Evolutionary conservation across 306 rosid species (phyloP), one percentile per base, ranked within the genome.

Genomic region (Lablab purpureus): DNA sequence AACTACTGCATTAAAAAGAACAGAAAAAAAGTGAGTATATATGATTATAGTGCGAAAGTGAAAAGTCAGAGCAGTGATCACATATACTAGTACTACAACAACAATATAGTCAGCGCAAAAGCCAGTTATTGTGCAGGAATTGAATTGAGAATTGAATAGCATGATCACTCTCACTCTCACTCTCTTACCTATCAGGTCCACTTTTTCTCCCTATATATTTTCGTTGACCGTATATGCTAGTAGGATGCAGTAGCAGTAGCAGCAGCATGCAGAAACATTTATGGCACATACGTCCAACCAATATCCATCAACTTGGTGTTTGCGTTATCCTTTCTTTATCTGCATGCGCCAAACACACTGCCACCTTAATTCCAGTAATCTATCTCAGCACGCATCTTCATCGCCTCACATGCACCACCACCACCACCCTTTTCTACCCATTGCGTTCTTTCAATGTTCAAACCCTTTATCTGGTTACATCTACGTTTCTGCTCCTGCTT

Each of bases 261-360:
- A 14, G 62, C 17, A 55, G 55, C 49, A 37, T 17, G 56, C 22
- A 52, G 62, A 10, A n/a, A 46, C 84, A 85, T 83, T 80, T 73
- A 85, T 87, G 87, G 72, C 76, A 41, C 56, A 22, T 74, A 68
- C 12, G 30, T 81, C 81, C 77, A 81, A 79, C 36, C 46, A 40
- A 40, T 40, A 40, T 40, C 49, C 41, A 58, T 59, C 66, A 67
- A 56, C 81, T 81, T 32, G 80, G 41, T 45, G 43, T 70, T 18
- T 63, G 71, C 45, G 25, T 78, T 82, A 54, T 52, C 59, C 45
- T 40, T 40, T 40, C 45, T 40, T 43, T 43, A 43, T 47, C 58
- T 69, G 71, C 77, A 58, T 82, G 81, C 46, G 67, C 58, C 50
- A 51, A 28, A 7, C 2, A 34, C 37, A 49, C 4, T 60, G 47